Percentiles rank a stretch among this genome's conserved stretches.
Conservation (phyloP, 2,329 filamentous ascomycete species). For the Fusarium protoensiforme region DNA sequence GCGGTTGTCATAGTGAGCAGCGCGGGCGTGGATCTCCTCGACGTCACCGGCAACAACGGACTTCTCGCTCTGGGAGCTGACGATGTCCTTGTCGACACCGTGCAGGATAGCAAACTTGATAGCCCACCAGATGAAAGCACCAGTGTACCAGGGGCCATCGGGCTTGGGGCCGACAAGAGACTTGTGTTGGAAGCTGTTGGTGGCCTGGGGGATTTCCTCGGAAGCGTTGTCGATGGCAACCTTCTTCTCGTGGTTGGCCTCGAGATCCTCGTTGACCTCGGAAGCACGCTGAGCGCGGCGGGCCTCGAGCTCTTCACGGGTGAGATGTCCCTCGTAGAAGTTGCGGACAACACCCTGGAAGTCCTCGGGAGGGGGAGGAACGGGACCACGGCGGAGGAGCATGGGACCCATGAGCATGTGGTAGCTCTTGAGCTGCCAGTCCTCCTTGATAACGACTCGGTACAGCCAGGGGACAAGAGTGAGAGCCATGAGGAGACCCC, state of each 20-base stretch:
- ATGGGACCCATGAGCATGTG: constrained; percentile 65
- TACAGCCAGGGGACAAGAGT: constrained; percentile 71
- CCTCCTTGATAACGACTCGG: constrained; percentile 67
- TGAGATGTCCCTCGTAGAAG: constrained; percentile 67
- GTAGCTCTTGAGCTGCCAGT: constrained; percentile 68
- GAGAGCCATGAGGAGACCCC: constrained; percentile 59
- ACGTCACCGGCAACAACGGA: constrained; percentile 63
- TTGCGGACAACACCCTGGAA: constrained; percentile 58
- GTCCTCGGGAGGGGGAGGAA: constrained; percentile 55
- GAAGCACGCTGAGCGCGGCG: constrained; percentile 45
- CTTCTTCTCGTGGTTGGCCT: constrained; percentile 45
- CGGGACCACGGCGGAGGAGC: constrained; percentile 55
- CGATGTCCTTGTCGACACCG: constrained; percentile 58
- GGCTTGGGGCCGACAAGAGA: constrained; percentile 53
- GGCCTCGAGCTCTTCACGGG: constrained; percentile 62
- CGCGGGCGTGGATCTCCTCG: constrained; percentile 65
- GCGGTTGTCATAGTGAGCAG: constrained; percentile 70
- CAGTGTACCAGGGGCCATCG: constrained; percentile 55
- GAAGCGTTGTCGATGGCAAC: constrained; percentile 51
- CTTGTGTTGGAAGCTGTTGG: constrained; percentile 44
- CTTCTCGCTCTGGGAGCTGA: constrained; percentile 49
- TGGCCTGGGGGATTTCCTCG: constrained; percentile 66
- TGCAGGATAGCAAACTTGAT: constrained; percentile 59
- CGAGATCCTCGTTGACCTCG: constrained; percentile 31
- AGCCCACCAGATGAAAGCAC: constrained; percentile 56